Base-by-base conservation (phyloP, 768 basidiomycete genomes). In the Trametes coccinea region DNA sequence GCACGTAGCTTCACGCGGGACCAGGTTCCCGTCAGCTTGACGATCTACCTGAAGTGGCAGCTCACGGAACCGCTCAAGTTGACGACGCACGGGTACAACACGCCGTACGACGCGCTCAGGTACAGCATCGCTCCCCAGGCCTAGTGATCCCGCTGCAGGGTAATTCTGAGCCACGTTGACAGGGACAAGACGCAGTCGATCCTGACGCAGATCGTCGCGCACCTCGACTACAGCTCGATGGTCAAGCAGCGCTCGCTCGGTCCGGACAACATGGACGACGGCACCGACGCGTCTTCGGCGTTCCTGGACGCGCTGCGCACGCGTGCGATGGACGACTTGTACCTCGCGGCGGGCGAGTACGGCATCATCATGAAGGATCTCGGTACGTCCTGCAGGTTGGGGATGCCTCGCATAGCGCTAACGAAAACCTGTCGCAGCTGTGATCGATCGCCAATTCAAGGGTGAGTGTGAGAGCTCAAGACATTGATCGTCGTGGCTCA, bases 401-500 rank as follows among this genome's bases (percentile, higher is more conserved):
- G 27, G 7, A 17, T 17, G 10, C 29, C 16, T n/a, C 7, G 13
- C 33, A 11, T 3, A 22, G n/a, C 8, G 31, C 16, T 59, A 16
- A 56, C 40, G 17, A 0, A 1, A 9, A 49, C 27, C 14, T 16
- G 30, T 17, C 13, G 58, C 59, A 87, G 92, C 91, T 56, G 92
- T 93, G 56, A 93, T 93, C 60, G 90, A 93, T 70, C 79, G 92
- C 33, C 88, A 92, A 67, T 93, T 93, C 79, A 93, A 93, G 78
- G 91, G 74, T 71, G 27, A n/a, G 64, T 6, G n/a, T 53, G 34
- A 14, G 34, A 37, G 34, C 11, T 11, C 6, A 2, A 37, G 1
- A 22, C 2, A 29, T 6, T 1, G 6, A 31, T 7, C 22, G 13
- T 1, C 6, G 44, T 5, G 30, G 9, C 51, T 5, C 53, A 27